These are phyloP conservation scores for Clathrospora elynae DNA, from an alignment of 2,329 filamentous ascomycete genomes.

Conservation along the genomic window DNA sequence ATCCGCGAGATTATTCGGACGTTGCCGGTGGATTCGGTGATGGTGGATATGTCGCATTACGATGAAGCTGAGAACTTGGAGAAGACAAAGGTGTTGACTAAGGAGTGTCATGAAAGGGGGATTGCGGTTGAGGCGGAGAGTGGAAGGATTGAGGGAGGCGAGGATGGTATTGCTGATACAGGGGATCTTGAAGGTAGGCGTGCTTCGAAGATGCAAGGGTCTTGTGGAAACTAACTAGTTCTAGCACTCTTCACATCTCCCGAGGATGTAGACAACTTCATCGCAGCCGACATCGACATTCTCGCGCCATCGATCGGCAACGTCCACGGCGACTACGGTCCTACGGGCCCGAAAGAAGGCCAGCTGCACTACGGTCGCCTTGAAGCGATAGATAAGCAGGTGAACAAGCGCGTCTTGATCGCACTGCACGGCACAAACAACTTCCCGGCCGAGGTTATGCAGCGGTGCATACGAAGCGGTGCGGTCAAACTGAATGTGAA, in stretches of 20 bases:
- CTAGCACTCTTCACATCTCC: slow-evolving; percentile 64
- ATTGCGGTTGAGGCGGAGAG: slow-evolving; percentile 74
- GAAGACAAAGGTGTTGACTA: slow-evolving; percentile 64
- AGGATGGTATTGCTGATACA: slow-evolving; percentile 74
- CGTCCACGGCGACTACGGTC: slow-evolving; percentile 74
- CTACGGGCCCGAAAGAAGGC: slow-evolving; percentile 54
- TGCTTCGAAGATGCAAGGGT: not conserved
- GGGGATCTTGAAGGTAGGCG: slow-evolving; percentile 61
- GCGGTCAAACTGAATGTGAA: slow-evolving; percentile 66
- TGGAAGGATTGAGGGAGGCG: slow-evolving; percentile 71
- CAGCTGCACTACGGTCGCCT: slow-evolving; percentile 43
- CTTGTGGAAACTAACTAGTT: slow-evolving; percentile 5
- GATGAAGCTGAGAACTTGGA: slow-evolving; percentile 73
- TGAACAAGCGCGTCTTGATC: slow-evolving; percentile 52
- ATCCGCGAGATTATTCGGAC: slow-evolving; percentile 52
- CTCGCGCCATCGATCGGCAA: slow-evolving; percentile 77
- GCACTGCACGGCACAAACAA: slow-evolving; percentile 64
- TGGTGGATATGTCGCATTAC: slow-evolving; percentile 77
- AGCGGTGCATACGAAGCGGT: slow-evolving; percentile 58
- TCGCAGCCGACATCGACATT: slow-evolving; percentile 72
- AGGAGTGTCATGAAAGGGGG: slow-evolving; percentile 65
- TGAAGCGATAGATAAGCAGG: slow-evolving; percentile 37
- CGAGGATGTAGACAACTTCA: slow-evolving; percentile 71
- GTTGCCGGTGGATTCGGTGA: slow-evolving; percentile 71
- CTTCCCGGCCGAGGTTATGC: slow-evolving; percentile 58